Percentiles rank a stretch among this genome's conserved stretches.
Conservation (phyloP, 1,284 basidiomycete species). For the Butyriboletus appendiculatus region DNA sequence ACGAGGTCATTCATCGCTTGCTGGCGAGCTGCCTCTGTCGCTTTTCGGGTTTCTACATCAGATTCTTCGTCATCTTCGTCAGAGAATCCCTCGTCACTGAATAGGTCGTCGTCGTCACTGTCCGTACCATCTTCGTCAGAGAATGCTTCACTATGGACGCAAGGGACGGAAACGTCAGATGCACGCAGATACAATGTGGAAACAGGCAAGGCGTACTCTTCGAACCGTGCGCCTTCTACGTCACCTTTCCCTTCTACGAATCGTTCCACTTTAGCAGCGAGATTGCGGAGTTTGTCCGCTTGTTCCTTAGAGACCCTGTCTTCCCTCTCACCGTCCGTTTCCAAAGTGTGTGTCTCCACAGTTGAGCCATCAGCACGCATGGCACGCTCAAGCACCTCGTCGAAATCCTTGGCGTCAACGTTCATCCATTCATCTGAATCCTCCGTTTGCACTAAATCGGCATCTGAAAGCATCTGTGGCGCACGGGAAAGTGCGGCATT, state of each 20-base stretch:
- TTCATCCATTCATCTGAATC: constrained; percentile 77
- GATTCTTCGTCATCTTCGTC: constrained; percentile 42
- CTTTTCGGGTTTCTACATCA: constrained; percentile 31
- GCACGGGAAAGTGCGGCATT: constrained; percentile 58
- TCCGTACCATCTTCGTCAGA: constrained; percentile 57
- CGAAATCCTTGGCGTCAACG: constrained; percentile 64
- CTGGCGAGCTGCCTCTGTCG: constrained; percentile 44
- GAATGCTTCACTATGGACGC: constrained; percentile 50
- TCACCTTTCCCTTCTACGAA: constrained; percentile 90
- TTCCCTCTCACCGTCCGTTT: constrained; percentile 49
- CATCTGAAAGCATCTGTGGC: constrained; percentile 20
- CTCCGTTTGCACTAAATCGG: constrained; percentile 41
- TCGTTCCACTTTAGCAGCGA: constrained; percentile 82
- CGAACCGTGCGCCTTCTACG: constrained; percentile 83
- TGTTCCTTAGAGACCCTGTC: constrained; percentile 59
- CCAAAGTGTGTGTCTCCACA: constrained; percentile 40
- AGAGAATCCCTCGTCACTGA: constrained; percentile 47
- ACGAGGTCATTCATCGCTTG: constrained; percentile 73
- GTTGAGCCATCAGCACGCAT: constrained; percentile 26
- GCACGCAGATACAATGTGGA: not conserved
- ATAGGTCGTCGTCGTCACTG: constrained; percentile 36
- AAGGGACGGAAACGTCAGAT: constrained; percentile 8
- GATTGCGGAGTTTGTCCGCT: constrained; percentile 65
- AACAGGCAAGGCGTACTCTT: constrained; percentile 65
- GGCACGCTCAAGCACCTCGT: constrained; percentile 52